Evolutionary conservation across 176 grass and related monocot genomes (phyloP).

Genomic region (Oryza punctata): DNA sequence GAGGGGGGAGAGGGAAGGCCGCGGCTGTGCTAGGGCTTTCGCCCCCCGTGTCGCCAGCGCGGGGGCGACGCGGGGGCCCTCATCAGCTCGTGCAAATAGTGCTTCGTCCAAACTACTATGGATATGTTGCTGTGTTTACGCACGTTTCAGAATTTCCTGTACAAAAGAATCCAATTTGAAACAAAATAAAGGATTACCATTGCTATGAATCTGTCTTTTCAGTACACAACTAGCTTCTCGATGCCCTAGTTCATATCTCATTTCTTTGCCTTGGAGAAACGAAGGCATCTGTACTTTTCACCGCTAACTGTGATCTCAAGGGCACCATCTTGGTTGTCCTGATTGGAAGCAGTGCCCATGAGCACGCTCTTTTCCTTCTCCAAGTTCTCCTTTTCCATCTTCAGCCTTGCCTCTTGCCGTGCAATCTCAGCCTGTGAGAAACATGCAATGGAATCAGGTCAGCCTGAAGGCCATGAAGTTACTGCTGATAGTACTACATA

Average conservation of each 20-base stretch:
- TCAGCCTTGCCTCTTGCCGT: conserved; percentile 90
- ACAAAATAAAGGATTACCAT: not conserved
- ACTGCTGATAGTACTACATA: too few relatives aligned
- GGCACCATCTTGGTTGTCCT: conserved; percentile 95
- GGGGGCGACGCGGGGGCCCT: too few relatives aligned
- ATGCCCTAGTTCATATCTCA: conserved; percentile 37
- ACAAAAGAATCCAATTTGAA: conserved; percentile 44
- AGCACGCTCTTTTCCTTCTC: conserved; percentile 99
- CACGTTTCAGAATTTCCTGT: conserved; percentile 29
- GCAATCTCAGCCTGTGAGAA: conserved; percentile 79
- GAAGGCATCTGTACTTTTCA: conserved; percentile 97
- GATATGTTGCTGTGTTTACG: not conserved
- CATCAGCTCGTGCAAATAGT: too few relatives aligned
- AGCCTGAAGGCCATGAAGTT: not conserved
- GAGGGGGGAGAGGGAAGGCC: too few relatives aligned
- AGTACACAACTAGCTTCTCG: not conserved
- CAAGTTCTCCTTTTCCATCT: conserved; percentile 92
- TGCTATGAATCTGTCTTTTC: not conserved
- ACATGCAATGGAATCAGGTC: not conserved
- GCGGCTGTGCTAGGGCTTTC: too few relatives aligned
- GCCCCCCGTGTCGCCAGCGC: too few relatives aligned
- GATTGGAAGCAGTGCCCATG: conserved; percentile 91
- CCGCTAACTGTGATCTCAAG: conserved; percentile 98
- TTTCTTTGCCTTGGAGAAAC: conserved; percentile 99
- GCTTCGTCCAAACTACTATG: not conserved